Evolutionary conservation across 352 stramenopile species (phyloP).

Genomic region (Phytopythium montanum): DNA sequence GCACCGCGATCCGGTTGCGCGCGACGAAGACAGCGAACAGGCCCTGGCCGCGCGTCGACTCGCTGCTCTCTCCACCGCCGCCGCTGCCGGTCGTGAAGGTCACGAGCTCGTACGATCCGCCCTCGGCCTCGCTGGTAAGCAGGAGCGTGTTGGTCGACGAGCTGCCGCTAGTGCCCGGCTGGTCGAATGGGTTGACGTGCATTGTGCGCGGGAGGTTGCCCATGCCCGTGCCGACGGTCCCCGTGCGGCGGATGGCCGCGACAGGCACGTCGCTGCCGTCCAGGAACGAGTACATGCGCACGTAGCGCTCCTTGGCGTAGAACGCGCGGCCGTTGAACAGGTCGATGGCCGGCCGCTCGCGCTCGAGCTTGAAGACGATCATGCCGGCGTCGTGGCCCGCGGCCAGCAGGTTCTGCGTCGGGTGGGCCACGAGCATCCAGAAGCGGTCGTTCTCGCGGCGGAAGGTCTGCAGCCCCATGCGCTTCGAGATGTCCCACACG

Average conservation of each 20-base stretch:
- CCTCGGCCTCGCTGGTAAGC: conserved; percentile 94
- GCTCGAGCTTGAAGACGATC: conserved; percentile 99
- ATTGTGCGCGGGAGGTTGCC: conserved; percentile 93
- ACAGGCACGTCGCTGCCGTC: conserved; percentile 77
- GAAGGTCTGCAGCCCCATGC: conserved; percentile 98
- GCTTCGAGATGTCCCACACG: conserved; percentile 99
- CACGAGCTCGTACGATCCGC: conserved; percentile 97
- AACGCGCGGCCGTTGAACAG: conserved; percentile 86
- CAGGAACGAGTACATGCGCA: conserved; percentile 96
- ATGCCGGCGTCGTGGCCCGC: conserved; percentile 99
- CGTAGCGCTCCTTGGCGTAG: conserved; percentile 98
- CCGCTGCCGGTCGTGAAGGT: conserved; percentile 86
- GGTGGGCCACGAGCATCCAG: conserved; percentile 97
- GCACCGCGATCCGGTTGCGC: conserved; percentile 96
- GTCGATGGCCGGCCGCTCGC: conserved; percentile 95
- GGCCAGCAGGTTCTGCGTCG: conserved; percentile 96
- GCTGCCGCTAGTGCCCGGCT: conserved; percentile 55
- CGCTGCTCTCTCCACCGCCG: conserved; percentile 74
- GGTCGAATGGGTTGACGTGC: conserved; percentile 96
- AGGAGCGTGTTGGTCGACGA: conserved; percentile 87
- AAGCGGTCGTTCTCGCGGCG: conserved; percentile 98
- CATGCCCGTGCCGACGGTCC: conserved; percentile 78
- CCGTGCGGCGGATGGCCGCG: conserved; percentile 62
- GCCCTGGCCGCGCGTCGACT: conserved; percentile 93
- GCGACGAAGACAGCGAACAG: conserved; percentile 97